Base-by-base conservation (phyloP, 2,329 filamentous ascomycete genomes). In the Alternaria sp. region DNA sequence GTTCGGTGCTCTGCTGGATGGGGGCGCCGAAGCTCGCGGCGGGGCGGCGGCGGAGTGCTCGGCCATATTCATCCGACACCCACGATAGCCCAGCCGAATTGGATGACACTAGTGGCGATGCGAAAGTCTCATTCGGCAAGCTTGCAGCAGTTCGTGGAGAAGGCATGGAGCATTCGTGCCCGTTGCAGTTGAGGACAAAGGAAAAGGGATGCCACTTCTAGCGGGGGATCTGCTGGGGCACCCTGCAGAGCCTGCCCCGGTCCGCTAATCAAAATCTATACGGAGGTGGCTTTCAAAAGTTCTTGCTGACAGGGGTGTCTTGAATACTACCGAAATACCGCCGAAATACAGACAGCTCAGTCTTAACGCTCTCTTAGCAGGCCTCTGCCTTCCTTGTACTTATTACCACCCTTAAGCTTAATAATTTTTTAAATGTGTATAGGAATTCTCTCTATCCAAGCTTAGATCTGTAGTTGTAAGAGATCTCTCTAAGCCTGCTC, bases 1-100 rank as follows among this genome's bases (percentile, higher is more conserved):
- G 52, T 66, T 70, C n/a, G 68, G 67, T 37, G 63, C 63, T 57
- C 73, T 71, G 60, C 54, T 65, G 50, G 65, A 60, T 34, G 62
- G 55, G 41, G 60, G 61, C 45, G 61, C 58, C 37, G 52, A 54
- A 48, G 61, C 56, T 41, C 63, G 65, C 40, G 41, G 60, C 62
- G 36, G 68, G 64, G 56, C 51, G 39, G 45, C 51, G 39, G 62
- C 62, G 31, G 69, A 67, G 45, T 61, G 58, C 11, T 75, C 70
- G 56, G 71, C 61, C 71, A 75, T 75, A 36, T 60, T 63, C 44
- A 58, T 55, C 58, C 63, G 57, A 61, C 48, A 51, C 40, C 58
- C 51, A 41, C 55, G 37, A 50, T 39, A 52, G 57, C 54, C 56
- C 51, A 29, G 44, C 50, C 52, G 48, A 24, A 55, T 36, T 33